Evolutionary conservation across 345 rosid species (phyloP).

Genomic region (Carallia pectinifolia): DNA sequence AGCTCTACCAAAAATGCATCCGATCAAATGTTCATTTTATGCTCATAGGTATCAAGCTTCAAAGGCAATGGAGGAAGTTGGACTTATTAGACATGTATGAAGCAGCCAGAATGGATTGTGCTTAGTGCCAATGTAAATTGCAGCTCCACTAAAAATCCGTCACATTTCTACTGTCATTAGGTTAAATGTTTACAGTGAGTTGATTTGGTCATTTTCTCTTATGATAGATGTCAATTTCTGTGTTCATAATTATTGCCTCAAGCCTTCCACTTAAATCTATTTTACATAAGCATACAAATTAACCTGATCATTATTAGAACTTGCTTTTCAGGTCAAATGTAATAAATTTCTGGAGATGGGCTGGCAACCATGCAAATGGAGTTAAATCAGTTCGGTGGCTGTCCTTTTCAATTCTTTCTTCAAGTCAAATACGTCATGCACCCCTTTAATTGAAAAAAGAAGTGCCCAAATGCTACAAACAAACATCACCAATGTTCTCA

Average conservation of each 20-base stretch:
- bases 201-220: neutral
- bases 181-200: neutral
- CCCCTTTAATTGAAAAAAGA: neutral
- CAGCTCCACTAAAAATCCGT: no score
- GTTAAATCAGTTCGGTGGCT: slow-evolving; percentile 22
- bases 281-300: neutral
- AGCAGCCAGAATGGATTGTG: no score
- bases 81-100: no score
- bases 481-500: slow-evolving; percentile 8
- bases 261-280: neutral
- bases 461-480: slow-evolving; percentile 9
- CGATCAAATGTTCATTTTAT: no score
- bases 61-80: no score
- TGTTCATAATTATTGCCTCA: neutral
- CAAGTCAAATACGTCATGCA: slow-evolving; percentile 29
- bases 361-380: slow-evolving; percentile 9
- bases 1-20: no score
- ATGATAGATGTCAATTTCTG: neutral
- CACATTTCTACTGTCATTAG: neutral
- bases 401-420: slow-evolving; percentile 43
- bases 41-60: no score
- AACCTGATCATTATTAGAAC: neutral
- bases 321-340: neutral
- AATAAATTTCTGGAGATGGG: slow-evolving; percentile 2
- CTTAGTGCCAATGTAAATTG: no score